These are phyloP conservation scores for Pyrenochaeta sp. DNA, from an alignment of 2,329 filamentous ascomycete species.

Conservation along the genomic window DNA sequence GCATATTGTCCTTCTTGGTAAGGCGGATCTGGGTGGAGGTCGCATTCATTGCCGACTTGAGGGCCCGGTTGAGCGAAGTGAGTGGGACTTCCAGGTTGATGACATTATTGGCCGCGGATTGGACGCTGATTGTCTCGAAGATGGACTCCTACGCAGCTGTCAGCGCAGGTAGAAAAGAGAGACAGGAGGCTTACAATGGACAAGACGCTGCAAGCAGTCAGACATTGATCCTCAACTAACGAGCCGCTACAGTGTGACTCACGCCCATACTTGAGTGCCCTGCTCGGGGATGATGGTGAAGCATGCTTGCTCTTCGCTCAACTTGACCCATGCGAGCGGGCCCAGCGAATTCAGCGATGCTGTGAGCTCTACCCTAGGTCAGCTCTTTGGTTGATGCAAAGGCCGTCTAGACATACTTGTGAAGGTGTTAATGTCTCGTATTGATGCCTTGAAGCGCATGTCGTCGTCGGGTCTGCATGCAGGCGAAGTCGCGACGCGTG, in stretches of 20 bases:
- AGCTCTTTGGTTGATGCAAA: conserved; percentile 1
- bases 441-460: conserved; percentile 63
- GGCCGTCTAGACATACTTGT: conserved; percentile 53
- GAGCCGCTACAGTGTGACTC: conserved; percentile 57
- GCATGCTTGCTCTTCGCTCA: conserved; percentile 85
- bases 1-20: conserved; percentile 89
- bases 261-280: conserved; percentile 97
- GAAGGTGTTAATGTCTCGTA: conserved; percentile 61
- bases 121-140: conserved; percentile 85
- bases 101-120: conserved; percentile 86
- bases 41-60: conserved; percentile 84
- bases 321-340: conserved; percentile 87
- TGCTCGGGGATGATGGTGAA: conserved; percentile 96
- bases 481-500: conserved; percentile 30
- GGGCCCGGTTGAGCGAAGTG: conserved; percentile 85
- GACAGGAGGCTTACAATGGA: conserved; percentile 50
- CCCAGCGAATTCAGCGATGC: conserved; percentile 71
- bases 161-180: neutral
- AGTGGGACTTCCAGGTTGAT: conserved; percentile 97
- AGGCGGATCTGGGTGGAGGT: conserved; percentile 84
- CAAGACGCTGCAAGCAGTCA: conserved; percentile 47
- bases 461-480: conserved; percentile 26
- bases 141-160: conserved; percentile 72
- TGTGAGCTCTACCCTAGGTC: conserved; percentile 60
- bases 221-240: too few relatives aligned